Percentiles rank a stretch among this genome's conserved stretches.
phyloP scores from a whole-genome alignment of 257 asterid genomes.

The Cruciata laevipes region DNA sequence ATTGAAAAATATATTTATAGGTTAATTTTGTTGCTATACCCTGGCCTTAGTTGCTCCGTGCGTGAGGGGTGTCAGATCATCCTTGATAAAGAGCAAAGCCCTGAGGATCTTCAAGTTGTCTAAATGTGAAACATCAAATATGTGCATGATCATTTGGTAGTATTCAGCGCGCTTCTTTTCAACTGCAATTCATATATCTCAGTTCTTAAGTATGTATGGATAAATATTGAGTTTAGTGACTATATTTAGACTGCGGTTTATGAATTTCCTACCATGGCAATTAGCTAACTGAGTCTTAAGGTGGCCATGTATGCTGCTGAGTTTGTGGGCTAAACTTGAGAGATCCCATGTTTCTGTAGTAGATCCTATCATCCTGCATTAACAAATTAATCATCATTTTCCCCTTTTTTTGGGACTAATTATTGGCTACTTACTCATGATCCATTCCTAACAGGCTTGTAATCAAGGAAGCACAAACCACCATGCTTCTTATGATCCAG shows the following conservation, averaged over 20 bases:
- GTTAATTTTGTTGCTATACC: conserved; percentile 28
- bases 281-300: conserved; percentile 45
- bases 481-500: conserved; percentile 64
- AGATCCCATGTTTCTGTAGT: conserved; percentile 71
- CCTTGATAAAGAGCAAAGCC: conserved; percentile 46
- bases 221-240: too few species aligned
- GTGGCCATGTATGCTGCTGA: conserved; percentile 42
- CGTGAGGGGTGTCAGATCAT: conserved; percentile 49
- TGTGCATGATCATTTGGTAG: conserved; percentile 41
- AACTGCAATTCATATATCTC: conserved; percentile 30
- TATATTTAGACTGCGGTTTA: too few species aligned
- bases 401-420: neutral
- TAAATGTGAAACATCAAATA: conserved; percentile 46
- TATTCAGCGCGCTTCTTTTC: conserved; percentile 52
- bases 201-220: neutral
- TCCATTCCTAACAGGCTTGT: conserved; percentile 39
- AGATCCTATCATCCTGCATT: conserved; percentile 38
- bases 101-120: conserved; percentile 63
- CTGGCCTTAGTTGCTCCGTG: conserved; percentile 36
- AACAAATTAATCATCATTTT: neutral
- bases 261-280: conserved; percentile 41
- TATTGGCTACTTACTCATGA: conserved; percentile 42
- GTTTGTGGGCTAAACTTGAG: conserved; percentile 48
- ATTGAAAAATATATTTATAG: neutral
- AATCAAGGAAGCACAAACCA: conserved; percentile 58